Conservation (phyloP, 1,284 basidiomycete genomes). For the Ustilago nuda region DNA sequence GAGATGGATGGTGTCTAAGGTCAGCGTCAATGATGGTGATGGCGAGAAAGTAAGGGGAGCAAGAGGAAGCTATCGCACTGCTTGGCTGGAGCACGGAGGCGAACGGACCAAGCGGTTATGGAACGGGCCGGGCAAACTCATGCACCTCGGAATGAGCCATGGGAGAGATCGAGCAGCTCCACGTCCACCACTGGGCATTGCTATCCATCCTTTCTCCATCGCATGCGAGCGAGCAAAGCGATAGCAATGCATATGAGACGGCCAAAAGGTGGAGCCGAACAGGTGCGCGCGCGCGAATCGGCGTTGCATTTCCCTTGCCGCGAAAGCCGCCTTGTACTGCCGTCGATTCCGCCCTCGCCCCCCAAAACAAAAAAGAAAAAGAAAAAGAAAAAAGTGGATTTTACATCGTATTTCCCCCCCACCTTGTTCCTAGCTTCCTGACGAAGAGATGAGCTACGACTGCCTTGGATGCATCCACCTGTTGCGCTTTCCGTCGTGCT, state of each 20-base stretch:
- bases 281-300: not conserved
- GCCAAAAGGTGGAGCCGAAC: conserved; percentile 2
- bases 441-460: not conserved
- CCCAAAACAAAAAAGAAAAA: no score
- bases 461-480: not conserved
- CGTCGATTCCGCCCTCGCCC: not conserved
- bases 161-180: not conserved
- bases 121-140: not conserved
- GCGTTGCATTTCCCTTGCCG: not conserved
- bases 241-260: not conserved
- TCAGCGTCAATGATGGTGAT: conserved; percentile 14
- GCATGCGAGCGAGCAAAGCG: not conserved
- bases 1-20: not conserved
- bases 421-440: no score
- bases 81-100: conserved; percentile 1
- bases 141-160: not conserved
- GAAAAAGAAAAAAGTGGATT: no score
- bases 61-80: not conserved
- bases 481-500: not conserved
- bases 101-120: conserved; percentile 31
- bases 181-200: not conserved
- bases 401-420: not conserved
- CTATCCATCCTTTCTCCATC: not conserved
- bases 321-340: not conserved
- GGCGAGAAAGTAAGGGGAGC: not conserved